Conservation (phyloP, 1,139 yeast genomes). For the Suhomyces taliae region DNA sequence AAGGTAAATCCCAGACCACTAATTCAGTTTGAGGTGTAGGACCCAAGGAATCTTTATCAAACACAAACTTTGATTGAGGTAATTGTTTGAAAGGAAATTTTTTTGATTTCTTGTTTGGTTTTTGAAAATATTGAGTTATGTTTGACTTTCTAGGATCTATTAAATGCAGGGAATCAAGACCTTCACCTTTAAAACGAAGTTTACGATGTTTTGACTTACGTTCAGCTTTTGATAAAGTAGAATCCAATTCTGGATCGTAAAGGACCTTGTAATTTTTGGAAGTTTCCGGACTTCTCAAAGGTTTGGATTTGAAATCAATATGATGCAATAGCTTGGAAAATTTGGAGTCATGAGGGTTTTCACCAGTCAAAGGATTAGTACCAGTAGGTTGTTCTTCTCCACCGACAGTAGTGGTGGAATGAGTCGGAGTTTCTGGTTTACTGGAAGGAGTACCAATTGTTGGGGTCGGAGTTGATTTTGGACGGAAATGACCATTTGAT, state of each 20-base stretch:
- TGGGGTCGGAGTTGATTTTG: not conserved
- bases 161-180: conserved; percentile 15
- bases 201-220: conserved; percentile 38
- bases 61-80: conserved; percentile 54
- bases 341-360: conserved; percentile 32
- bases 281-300: conserved; percentile 18
- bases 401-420: not conserved
- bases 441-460: too few species aligned
- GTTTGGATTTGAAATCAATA: conserved; percentile 20
- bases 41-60: conserved; percentile 73
- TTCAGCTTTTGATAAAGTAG: conserved; percentile 27
- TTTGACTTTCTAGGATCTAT: conserved; percentile 39
- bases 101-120: conserved; percentile 44
- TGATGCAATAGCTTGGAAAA: conserved; percentile 36
- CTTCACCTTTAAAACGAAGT: conserved; percentile 39
- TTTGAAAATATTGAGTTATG: conserved; percentile 33
- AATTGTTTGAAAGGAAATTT: conserved; percentile 48
- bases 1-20: conserved; percentile 65
- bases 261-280: conserved; percentile 42
- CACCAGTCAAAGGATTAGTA: conserved; percentile 35
- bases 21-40: conserved; percentile 72
- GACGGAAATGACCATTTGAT: not conserved
- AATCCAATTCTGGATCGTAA: conserved; percentile 59
- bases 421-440: not conserved
- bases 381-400: conserved; percentile 16